Base-by-base conservation (phyloP, 208 protist genomes). In the Leishmania braziliensis region DNA sequence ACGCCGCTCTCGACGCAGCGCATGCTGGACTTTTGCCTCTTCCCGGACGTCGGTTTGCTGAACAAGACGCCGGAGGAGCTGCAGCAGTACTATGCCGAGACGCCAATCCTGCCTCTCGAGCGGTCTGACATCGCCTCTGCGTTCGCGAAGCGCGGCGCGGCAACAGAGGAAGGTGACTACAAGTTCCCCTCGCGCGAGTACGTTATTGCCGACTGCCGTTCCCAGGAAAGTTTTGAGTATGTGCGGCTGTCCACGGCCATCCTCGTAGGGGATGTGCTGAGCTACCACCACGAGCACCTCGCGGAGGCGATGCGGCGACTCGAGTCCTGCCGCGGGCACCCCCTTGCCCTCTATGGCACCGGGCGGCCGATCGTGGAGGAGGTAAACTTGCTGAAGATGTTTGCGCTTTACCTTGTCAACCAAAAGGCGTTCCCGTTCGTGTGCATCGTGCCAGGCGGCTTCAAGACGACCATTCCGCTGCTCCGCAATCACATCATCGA, bases 151-250 rank as follows among this genome's bases (percentile, higher is more conserved):
- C 60, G 78, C 53, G 26, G 3, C 69, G 54, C 33, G 23, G 60
- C 16, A 39, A 50, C 50, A 73, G 51, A 43, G 6, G 3, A 23
- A 5, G 62, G 29, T 20, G 63, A 39, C 12, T 74, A 83, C 12
- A 76, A 33, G 70, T 36, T 70, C 29, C 80, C 86, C 48, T 5
- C 85, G 39, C 77, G 94, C 6, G 87, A 92, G 80, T 98, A 96
- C 83, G 84, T 97, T 74, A 84, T 98, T 6, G 80, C 96, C n/a
- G 95, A 98, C 84, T 98, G 94, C 85, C 90, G 96, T 56, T 90
- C 94, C 0, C 53, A 80, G 14, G 86, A 89, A 36, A 97, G 92
- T 85, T 98, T 90, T 80, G 83, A 96, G 39, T 97, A 92, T 79
- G 92, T 93, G 20, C 84, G 89, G n/a, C 88, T 98, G 50, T 91